Percentiles rank a stretch among this genome's conserved stretches.
phyloP scores from a whole-genome alignment of 2,329 filamentous ascomycete species.

The Epichloe uncinata region DNA sequence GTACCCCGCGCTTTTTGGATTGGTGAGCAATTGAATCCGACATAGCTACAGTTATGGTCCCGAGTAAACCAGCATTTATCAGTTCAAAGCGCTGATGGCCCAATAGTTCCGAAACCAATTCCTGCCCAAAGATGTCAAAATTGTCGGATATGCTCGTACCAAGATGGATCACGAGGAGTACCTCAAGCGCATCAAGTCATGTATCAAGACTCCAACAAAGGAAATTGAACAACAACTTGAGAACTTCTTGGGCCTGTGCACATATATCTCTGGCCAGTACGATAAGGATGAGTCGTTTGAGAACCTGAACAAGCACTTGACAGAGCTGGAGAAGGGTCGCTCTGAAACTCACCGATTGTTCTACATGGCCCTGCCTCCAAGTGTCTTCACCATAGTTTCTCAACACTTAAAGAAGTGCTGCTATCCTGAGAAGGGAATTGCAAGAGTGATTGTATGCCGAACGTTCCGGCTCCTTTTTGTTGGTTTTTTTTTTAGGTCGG shows the following conservation, averaged over 20 bases:
- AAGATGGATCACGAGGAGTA: slow-evolving; percentile 99
- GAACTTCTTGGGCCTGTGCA: slow-evolving; percentile 76
- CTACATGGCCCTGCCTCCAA: slow-evolving; percentile 97
- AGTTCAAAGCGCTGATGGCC: not conserved
- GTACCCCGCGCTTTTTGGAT: slow-evolving; percentile 94
- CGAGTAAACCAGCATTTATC: not conserved
- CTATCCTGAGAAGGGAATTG: slow-evolving; percentile 83
- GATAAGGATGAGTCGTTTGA: slow-evolving; percentile 93
- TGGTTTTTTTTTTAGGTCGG: not conserved
- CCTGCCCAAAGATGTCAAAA: slow-evolving; percentile 89
- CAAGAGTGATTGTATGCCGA: slow-evolving; percentile 73
- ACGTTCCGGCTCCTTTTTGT: slow-evolving; percentile 3
- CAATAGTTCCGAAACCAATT: slow-evolving; percentile 93
- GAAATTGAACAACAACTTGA: slow-evolving; percentile 92
- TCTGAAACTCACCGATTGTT: slow-evolving; percentile 85
- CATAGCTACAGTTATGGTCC: not conserved
- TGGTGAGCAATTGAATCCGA: slow-evolving; percentile 47
- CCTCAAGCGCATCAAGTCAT: slow-evolving; percentile 85
- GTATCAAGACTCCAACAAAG: slow-evolving; percentile 98
- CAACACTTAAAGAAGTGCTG: slow-evolving; percentile 96
- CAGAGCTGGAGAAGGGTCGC: slow-evolving; percentile 69
- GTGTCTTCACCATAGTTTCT: slow-evolving; percentile 94
- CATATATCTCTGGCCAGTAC: slow-evolving; percentile 94
- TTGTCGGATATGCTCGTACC: slow-evolving; percentile 96
- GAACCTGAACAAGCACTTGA: slow-evolving; percentile 70